These are phyloP conservation scores for Kuraishia hungarica DNA, from an alignment of 805 yeast genomes.

Conservation along the genomic window DNA sequence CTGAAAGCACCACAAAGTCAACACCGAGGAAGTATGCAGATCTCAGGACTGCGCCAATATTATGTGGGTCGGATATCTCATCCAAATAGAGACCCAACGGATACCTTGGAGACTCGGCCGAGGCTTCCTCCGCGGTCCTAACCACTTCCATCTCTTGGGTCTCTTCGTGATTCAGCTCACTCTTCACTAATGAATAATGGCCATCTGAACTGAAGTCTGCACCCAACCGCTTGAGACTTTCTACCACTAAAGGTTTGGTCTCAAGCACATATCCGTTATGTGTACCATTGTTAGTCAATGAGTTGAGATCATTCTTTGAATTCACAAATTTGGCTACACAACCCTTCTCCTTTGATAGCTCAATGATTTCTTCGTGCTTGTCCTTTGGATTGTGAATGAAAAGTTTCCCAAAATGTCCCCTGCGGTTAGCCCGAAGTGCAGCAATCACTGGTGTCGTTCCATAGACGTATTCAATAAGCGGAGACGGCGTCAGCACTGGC, in stretches of 20 bases:
- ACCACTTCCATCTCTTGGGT: conserved; percentile 6
- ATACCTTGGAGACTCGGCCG: conserved; percentile 13
- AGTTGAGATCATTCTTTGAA: conserved; percentile 46
- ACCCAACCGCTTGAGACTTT: conserved; percentile 20
- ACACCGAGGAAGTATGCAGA: conserved; percentile 78
- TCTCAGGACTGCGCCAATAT: conserved; percentile 75
- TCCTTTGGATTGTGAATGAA: conserved; percentile 31
- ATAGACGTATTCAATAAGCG: conserved; percentile 48
- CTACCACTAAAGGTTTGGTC: conserved; percentile 40
- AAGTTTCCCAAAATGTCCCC: conserved; percentile 45
- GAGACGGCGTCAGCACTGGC: background rate
- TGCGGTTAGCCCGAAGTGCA: conserved; percentile 48
- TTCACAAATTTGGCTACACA: conserved; percentile 27
- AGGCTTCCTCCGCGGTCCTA: background rate
- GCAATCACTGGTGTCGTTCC: conserved; percentile 74
- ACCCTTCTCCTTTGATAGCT: conserved; percentile 35
- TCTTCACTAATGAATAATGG: conserved; percentile 10
- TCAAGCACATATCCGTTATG: conserved; percentile 78
- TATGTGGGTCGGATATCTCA: conserved; percentile 80
- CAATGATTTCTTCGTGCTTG: conserved; percentile 31
- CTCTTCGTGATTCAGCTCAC: conserved; percentile 17
- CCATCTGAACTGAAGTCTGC: conserved; percentile 8
- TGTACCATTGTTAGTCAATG: conserved; percentile 55
- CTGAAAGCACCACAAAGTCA: conserved; percentile 67
- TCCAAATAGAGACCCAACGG: conserved; percentile 76